Conservation (phyloP, 2,329 filamentous ascomycete genomes). For the Diaporthe australafricana region DNA sequence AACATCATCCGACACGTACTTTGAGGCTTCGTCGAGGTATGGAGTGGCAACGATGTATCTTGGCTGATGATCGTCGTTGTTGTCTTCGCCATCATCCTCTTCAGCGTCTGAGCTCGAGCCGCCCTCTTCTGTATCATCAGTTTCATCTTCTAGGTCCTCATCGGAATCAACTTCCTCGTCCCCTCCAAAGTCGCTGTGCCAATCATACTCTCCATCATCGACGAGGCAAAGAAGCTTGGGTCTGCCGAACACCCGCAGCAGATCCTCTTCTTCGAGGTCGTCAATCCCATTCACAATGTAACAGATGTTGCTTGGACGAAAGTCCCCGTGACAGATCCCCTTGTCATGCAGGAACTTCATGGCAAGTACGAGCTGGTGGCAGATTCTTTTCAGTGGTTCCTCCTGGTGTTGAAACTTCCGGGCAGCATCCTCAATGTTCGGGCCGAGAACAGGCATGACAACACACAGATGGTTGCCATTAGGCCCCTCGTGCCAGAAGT, state of each 20-base stretch:
- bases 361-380: constrained; percentile 8
- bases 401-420: background rate
- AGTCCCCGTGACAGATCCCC: background rate
- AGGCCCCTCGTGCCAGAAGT: background rate
- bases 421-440: background rate
- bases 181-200: background rate
- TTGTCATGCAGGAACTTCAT: background rate
- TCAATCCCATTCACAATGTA: background rate
- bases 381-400: background rate
- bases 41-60: background rate
- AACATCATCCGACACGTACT: background rate
- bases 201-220: background rate
- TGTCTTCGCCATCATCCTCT: background rate
- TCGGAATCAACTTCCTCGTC: background rate
- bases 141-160: background rate
- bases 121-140: background rate
- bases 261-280: background rate
- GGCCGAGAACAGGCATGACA: background rate
- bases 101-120: background rate
- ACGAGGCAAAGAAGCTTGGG: background rate
- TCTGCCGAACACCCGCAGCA: background rate
- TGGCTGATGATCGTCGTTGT: background rate
- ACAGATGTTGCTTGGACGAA: background rate
- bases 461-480: background rate
- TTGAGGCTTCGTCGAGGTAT: background rate